These are phyloP conservation scores for Candida ulmi DNA, from an alignment of 805 yeast genomes.

Conservation along the genomic window DNA sequence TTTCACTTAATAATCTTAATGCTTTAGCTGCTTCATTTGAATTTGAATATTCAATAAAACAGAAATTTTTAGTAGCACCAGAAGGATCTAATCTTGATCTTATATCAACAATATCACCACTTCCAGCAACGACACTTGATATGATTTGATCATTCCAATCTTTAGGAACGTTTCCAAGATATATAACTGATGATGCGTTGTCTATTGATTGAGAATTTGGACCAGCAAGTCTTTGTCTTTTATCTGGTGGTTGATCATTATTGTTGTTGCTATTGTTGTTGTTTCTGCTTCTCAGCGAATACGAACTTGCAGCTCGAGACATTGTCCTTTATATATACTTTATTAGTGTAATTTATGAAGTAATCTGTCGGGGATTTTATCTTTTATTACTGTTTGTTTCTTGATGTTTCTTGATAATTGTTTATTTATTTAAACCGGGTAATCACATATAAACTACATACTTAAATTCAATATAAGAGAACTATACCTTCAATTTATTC, in stretches of 20 bases:
- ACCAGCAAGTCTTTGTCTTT: constrained; percentile 5
- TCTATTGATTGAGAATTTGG: background rate
- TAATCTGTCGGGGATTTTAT: no score
- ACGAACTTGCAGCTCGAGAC: background rate
- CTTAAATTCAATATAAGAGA: no score
- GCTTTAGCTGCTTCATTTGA: constrained; percentile 52
- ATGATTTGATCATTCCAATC: constrained; percentile 66
- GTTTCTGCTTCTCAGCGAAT: background rate
- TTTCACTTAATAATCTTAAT: constrained; percentile 34
- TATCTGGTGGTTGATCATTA: constrained; percentile 9
- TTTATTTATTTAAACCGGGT: constrained; percentile 13
- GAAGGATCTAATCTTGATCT: constrained; percentile 33
- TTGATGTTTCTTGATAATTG: no score
- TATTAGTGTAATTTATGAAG: no score
- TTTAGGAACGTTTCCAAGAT: constrained; percentile 59
- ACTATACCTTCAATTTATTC: no score
- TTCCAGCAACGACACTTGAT: constrained; percentile 62
- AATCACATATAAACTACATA: no score
- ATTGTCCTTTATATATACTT: no score
- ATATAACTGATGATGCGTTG: constrained; percentile 36
- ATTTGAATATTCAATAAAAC: constrained; percentile 53
- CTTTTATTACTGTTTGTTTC: no score
- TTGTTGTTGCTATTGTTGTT: background rate
- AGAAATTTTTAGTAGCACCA: constrained; percentile 60
- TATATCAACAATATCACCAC: constrained; percentile 66